phyloP scores from a whole-genome alignment of 257 asterid genomes.

The Linaria vulgaris region DNA sequence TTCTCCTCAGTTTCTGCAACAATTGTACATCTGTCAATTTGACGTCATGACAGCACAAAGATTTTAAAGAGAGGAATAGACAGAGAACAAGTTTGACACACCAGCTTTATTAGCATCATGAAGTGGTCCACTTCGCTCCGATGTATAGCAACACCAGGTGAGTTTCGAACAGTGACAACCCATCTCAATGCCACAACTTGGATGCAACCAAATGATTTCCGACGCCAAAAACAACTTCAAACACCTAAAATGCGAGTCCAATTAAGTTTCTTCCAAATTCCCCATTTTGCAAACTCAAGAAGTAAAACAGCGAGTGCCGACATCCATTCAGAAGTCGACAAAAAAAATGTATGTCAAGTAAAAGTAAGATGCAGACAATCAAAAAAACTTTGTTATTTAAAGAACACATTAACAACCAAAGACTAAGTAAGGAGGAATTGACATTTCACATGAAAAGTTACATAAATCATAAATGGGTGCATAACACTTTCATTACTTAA shows the following conservation, averaged over 20 bases:
- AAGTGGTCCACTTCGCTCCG: slow-evolving; percentile 42
- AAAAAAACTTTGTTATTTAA: not conserved
- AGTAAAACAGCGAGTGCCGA: not conserved
- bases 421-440: not conserved
- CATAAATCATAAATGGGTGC: no score
- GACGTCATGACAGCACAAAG: not conserved
- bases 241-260: slow-evolving; percentile 24
- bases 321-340: not conserved
- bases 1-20: slow-evolving; percentile 67
- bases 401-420: not conserved
- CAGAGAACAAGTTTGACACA: slow-evolving; percentile 21
- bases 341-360: not conserved
- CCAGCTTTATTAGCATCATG: slow-evolving; percentile 42
- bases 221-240: slow-evolving; percentile 16
- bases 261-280: slow-evolving; percentile 9
- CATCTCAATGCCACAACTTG: slow-evolving; percentile 35
- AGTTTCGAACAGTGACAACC: slow-evolving; percentile 51
- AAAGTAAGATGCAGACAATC: not conserved
- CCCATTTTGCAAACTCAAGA: slow-evolving; percentile 19
- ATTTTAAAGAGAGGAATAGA: not conserved
- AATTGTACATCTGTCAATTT: slow-evolving; percentile 15
- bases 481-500: not conserved
- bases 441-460: not conserved
- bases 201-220: slow-evolving; percentile 22
- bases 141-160: slow-evolving; percentile 41